Evolutionary conservation across 2,329 filamentous ascomycete genomes (phyloP).

Genomic region (Stagonosporopsis rhizophila): DNA sequence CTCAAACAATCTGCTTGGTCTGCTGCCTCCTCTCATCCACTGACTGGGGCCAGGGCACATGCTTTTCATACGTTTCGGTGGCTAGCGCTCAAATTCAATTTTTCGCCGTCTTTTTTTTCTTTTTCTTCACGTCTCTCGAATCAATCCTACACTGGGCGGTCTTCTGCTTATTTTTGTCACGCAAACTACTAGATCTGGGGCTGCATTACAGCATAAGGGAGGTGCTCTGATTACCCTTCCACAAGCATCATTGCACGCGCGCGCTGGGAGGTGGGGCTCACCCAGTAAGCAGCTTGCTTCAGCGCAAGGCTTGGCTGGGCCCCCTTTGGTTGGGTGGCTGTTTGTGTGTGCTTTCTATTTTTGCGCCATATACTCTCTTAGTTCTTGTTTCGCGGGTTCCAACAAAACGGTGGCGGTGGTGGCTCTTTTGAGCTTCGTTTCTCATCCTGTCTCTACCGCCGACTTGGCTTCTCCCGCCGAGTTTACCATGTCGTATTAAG

Average conservation of each 20-base stretch:
- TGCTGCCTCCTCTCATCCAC: not conserved
- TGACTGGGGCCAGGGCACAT: not conserved
- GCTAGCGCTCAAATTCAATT: conserved; percentile 28
- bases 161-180: conserved; percentile 30
- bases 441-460: conserved; percentile 25
- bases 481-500: no score
- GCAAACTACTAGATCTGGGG: conserved; percentile 30
- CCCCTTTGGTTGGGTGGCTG: conserved; percentile 26
- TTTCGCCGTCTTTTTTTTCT: not conserved
- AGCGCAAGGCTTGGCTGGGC: conserved; percentile 29
- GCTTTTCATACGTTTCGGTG: conserved; percentile 20
- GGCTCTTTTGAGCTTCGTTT: conserved; percentile 8
- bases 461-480: conserved; percentile 4
- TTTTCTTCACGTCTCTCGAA: no score
- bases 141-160: conserved; percentile 30
- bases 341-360: conserved; percentile 30
- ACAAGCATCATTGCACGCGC: conserved; percentile 33
- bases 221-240: conserved; percentile 31
- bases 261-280: not conserved
- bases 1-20: conserved; percentile 6
- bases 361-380: conserved; percentile 17
- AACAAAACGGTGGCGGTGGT: conserved; percentile 8
- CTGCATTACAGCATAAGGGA: conserved; percentile 30
- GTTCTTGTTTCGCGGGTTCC: conserved; percentile 2
- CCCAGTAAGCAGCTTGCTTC: conserved; percentile 27